These are phyloP conservation scores for Trichoderma sp. DNA, from an alignment of 2,329 filamentous ascomycete genomes.

Conservation along the genomic window DNA sequence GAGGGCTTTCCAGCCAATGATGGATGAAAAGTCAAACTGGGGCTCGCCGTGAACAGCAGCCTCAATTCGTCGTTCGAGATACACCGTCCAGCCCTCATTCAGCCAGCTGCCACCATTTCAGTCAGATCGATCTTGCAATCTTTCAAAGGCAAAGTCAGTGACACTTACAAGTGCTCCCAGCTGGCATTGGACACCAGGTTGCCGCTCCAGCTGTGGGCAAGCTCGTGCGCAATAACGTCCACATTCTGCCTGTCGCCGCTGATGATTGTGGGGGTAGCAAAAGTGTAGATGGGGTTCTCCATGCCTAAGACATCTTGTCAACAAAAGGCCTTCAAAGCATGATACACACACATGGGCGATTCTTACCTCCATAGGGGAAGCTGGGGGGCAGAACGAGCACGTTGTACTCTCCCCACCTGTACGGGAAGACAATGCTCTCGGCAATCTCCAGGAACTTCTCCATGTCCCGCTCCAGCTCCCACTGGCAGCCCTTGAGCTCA, in stretches of 20 bases:
- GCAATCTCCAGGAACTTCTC: slow-evolving; percentile 89
- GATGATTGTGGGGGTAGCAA: slow-evolving; percentile 92
- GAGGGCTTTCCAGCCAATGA: slow-evolving; percentile 92
- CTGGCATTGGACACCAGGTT: slow-evolving; percentile 78
- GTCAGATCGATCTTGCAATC: slow-evolving; percentile 8
- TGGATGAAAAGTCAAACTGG: slow-evolving; percentile 90
- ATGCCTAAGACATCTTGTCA: slow-evolving; percentile 55
- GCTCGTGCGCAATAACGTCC: slow-evolving; percentile 91
- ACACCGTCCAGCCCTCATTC: slow-evolving; percentile 88
- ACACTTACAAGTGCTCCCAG: slow-evolving; percentile 75
- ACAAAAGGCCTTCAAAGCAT: not conserved
- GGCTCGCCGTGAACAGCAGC: slow-evolving; percentile 77
- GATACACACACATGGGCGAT: not conserved
- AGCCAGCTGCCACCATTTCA: slow-evolving; percentile 54
- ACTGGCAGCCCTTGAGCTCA: slow-evolving; percentile 79
- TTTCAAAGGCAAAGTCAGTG: no score
- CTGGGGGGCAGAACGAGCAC: slow-evolving; percentile 86
- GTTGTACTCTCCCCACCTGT: slow-evolving; percentile 95
- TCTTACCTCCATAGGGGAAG: slow-evolving; percentile 80
- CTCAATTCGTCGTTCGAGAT: slow-evolving; percentile 84
- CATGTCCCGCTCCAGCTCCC: slow-evolving; percentile 89
- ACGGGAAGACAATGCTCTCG: slow-evolving; percentile 80
- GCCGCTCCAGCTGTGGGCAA: slow-evolving; percentile 80
- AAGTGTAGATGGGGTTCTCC: slow-evolving; percentile 94
- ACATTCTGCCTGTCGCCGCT: slow-evolving; percentile 89